Evolutionary conservation across 2,329 filamentous ascomycete species (phyloP).

Genomic region (Colletotrichum abscissum): DNA sequence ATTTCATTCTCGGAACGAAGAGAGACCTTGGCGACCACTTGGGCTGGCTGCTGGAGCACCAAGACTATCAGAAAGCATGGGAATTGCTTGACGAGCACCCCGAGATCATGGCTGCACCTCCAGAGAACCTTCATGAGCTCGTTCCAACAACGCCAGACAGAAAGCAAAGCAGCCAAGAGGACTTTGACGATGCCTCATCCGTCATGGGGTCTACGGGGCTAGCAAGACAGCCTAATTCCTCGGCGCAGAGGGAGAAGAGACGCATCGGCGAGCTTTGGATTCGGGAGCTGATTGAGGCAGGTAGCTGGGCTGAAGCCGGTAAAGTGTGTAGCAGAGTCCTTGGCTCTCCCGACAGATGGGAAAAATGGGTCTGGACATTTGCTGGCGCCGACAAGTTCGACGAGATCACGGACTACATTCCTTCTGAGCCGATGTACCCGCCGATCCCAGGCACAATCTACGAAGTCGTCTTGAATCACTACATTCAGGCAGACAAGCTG

Average conservation of each 20-base stretch:
- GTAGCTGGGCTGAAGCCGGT: conserved; percentile 83
- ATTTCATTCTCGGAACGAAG: conserved; percentile 92
- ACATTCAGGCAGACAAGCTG: conserved; percentile 81
- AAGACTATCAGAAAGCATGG: conserved; percentile 89
- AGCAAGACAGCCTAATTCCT: conserved; percentile 30
- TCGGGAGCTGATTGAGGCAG: conserved; percentile 80
- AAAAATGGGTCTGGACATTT: conserved; percentile 96
- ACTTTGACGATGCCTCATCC: conserved; percentile 80
- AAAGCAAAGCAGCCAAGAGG: conserved; percentile 56
- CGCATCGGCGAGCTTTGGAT: conserved; percentile 95
- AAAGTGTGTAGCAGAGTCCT: conserved; percentile 86
- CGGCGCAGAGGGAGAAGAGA: conserved; percentile 85
- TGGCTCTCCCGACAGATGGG: conserved; percentile 84
- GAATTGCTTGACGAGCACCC: conserved; percentile 89
- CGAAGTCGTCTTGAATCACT: conserved; percentile 89
- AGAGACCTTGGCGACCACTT: conserved; percentile 88
- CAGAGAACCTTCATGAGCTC: conserved; percentile 53
- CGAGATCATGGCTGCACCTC: conserved; percentile 66
- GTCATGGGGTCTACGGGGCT: conserved; percentile 67
- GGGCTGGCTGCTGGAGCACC: conserved; percentile 84
- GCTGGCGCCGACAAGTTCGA: conserved; percentile 87
- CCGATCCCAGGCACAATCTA: conserved; percentile 86
- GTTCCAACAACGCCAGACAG: conserved; percentile 54
- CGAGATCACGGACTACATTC: conserved; percentile 88
- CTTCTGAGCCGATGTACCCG: conserved; percentile 79